Evolutionary conservation across 805 yeast species (phyloP).

Genomic region (Torulaspora maleeae): DNA sequence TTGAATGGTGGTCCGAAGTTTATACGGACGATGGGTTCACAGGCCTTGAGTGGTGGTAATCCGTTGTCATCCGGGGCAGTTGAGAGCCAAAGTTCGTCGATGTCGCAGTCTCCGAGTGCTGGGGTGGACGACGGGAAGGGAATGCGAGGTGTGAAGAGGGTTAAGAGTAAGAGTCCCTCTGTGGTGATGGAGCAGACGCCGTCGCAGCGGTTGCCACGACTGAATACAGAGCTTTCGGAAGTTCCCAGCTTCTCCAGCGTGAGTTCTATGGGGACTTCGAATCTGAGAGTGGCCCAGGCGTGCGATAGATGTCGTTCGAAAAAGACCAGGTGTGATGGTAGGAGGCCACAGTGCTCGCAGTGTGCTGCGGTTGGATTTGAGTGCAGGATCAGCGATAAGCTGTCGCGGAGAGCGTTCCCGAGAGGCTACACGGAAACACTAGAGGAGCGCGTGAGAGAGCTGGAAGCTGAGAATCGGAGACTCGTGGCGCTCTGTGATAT

Average conservation of each 20-base stretch:
- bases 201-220: neutral
- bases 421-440: slow-evolving; percentile 87
- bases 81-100: slow-evolving; percentile 12
- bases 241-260: slow-evolving; percentile 8
- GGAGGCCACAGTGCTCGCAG: slow-evolving; percentile 56
- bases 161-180: slow-evolving; percentile 6
- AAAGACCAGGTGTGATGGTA: slow-evolving; percentile 51
- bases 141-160: neutral
- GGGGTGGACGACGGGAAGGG: neutral
- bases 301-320: slow-evolving; percentile 75
- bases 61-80: slow-evolving; percentile 10
- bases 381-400: slow-evolving; percentile 80
- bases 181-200: slow-evolving; percentile 1
- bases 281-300: slow-evolving; percentile 79
- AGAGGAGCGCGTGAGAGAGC: slow-evolving; percentile 81
- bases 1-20: slow-evolving; percentile 8
- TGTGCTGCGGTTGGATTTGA: slow-evolving; percentile 83
- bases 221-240: slow-evolving; percentile 1
- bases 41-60: slow-evolving; percentile 17
- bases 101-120: slow-evolving; percentile 10
- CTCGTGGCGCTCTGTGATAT: slow-evolving; percentile 45
- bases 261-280: slow-evolving; percentile 14
- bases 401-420: slow-evolving; percentile 84
- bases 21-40: slow-evolving; percentile 23
- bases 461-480: slow-evolving; percentile 75